Evolutionary conservation across 805 yeast genomes (phyloP).

Genomic region (Blastobotrys mokoenaii): DNA sequence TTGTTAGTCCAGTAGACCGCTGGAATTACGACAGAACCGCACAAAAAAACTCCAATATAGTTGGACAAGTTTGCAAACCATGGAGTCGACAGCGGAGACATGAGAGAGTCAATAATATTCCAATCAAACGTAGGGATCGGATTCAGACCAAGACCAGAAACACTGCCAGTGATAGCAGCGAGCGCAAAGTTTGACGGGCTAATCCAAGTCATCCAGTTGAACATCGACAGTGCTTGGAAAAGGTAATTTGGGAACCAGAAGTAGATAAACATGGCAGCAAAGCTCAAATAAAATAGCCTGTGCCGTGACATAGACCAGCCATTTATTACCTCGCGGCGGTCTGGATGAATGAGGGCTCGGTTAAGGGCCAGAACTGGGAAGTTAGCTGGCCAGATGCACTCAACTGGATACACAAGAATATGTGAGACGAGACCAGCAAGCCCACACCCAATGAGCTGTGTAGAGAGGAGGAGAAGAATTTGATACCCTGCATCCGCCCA

Average conservation of each 20-base stretch:
- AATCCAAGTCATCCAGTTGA: slow-evolving; percentile 58
- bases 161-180: slow-evolving; percentile 41
- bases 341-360: slow-evolving; percentile 33
- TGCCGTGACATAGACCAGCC: slow-evolving; percentile 56
- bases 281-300: slow-evolving; percentile 34
- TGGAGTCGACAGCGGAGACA: slow-evolving; percentile 34
- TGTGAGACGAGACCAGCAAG: slow-evolving; percentile 58
- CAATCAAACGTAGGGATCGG: slow-evolving; percentile 39
- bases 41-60: slow-evolving; percentile 34
- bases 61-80: slow-evolving; percentile 31
- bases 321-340: slow-evolving; percentile 30
- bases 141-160: slow-evolving; percentile 31
- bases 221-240: slow-evolving; percentile 48
- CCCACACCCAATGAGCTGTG: slow-evolving; percentile 59
- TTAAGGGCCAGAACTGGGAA: slow-evolving; percentile 43
- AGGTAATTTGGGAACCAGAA: slow-evolving; percentile 56
- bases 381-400: slow-evolving; percentile 46
- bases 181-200: slow-evolving; percentile 42
- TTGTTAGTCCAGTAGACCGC: slow-evolving; percentile 45
- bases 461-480: slow-evolving; percentile 41
- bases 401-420: slow-evolving; percentile 44
- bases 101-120: slow-evolving; percentile 30
- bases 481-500: slow-evolving; percentile 36
- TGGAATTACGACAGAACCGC: slow-evolving; percentile 40
- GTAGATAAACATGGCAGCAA: slow-evolving; percentile 36